phyloP scores from a whole-genome alignment of 2,329 filamentous ascomycete genomes.

The Cryphonectria carpinicola region DNA sequence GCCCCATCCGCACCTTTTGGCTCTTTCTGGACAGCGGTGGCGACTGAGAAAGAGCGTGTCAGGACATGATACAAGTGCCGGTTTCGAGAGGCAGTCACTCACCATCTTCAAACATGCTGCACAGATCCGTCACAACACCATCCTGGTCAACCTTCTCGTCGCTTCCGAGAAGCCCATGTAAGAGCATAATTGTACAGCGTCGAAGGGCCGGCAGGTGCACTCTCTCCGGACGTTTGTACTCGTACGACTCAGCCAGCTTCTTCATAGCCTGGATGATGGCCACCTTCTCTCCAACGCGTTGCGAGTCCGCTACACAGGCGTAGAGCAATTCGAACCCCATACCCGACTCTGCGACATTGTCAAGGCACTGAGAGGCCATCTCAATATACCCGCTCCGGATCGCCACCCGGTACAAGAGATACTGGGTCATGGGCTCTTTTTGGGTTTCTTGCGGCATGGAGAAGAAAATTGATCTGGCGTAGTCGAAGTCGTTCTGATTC shows the following conservation, averaged over 20 bases:
- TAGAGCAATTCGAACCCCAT: conserved; percentile 68
- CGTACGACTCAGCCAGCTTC: conserved; percentile 60
- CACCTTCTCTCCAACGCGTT: conserved; percentile 63
- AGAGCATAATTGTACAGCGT: conserved; percentile 60
- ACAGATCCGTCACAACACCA: conserved; percentile 53
- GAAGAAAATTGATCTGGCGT: conserved; percentile 59
- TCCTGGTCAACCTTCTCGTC: conserved; percentile 29
- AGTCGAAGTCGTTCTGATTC: conserved; percentile 56
- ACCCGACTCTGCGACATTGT: conserved; percentile 58
- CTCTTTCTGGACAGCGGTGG: conserved; percentile 45
- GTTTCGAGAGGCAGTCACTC: conserved; percentile 24
- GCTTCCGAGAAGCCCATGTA: conserved; percentile 47
- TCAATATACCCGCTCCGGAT: conserved; percentile 61
- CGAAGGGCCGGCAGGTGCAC: conserved; percentile 67
- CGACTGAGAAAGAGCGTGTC: conserved; percentile 38
- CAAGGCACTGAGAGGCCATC: conserved; percentile 66
- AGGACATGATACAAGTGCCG: conserved; percentile 1
- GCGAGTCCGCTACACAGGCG: conserved; percentile 79
- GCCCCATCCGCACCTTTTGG: conserved; percentile 45
- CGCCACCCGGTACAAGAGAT: conserved; percentile 75
- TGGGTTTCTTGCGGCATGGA: conserved; percentile 62
- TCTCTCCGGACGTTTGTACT: conserved; percentile 49
- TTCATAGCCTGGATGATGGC: conserved; percentile 64
- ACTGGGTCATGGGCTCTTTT: conserved; percentile 68
- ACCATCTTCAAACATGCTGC: conserved; percentile 54